Percentiles rank a stretch among this genome's conserved stretches.
phyloP scores from a whole-genome alignment of 257 asterid genomes.

The Sherardia arvensis region DNA sequence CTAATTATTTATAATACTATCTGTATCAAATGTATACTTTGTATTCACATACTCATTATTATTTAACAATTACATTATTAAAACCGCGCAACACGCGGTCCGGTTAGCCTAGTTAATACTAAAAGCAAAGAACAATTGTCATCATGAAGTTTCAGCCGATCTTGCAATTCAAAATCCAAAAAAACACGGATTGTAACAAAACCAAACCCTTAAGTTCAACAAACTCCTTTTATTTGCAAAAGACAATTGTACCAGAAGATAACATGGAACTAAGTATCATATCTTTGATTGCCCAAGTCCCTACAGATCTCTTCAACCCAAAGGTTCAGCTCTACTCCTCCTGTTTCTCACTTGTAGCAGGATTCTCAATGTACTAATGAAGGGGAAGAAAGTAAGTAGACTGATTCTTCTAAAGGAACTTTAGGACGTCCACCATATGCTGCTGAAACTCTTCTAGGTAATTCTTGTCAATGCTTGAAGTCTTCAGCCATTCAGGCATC shows the following conservation, averaged over 20 bases:
- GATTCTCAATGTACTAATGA: slow-evolving; percentile 21
- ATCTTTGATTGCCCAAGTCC: too few relatives aligned
- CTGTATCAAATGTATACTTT: too few relatives aligned
- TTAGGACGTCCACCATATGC: slow-evolving; percentile 42
- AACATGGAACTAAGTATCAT: too few relatives aligned
- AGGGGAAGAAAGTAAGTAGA: slow-evolving; percentile 23
- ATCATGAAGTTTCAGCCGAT: background rate
- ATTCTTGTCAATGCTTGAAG: slow-evolving; percentile 34
- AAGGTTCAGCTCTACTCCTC: too few relatives aligned
- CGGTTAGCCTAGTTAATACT: too few relatives aligned
- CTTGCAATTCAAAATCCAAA: background rate
- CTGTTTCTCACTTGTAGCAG: slow-evolving; percentile 4
- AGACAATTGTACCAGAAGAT: background rate
- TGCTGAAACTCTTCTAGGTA: slow-evolving; percentile 39
- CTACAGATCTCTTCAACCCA: too few relatives aligned
- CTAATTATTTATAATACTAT: too few relatives aligned
- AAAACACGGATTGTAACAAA: background rate
- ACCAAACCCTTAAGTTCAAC: slow-evolving; percentile 1
- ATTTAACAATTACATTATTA: too few relatives aligned
- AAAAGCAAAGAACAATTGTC: background rate
- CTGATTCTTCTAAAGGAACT: slow-evolving; percentile 55
- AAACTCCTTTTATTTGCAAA: background rate
- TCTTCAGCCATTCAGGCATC: slow-evolving; percentile 52
- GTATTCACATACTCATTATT: too few relatives aligned
- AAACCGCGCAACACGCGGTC: too few relatives aligned